Evolutionary conservation across 2,329 filamentous ascomycete species (phyloP).

Genomic region (Hymenoscyphus fraxineus): DNA sequence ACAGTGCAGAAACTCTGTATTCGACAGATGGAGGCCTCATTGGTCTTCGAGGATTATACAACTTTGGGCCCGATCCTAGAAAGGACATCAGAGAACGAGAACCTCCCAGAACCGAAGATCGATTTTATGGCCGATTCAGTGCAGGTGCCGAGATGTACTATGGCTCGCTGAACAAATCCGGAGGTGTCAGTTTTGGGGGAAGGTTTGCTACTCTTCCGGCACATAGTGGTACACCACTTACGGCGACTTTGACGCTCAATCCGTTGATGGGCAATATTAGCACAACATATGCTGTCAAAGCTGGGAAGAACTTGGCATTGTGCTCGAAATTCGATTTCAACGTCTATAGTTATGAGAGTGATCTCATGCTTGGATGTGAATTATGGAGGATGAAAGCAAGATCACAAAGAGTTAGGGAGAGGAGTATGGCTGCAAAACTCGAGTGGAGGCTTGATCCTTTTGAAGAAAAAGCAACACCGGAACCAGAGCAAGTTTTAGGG

Average conservation of each 20-base stretch:
- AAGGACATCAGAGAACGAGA: constrained; percentile 21
- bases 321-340: constrained; percentile 96
- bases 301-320: constrained; percentile 75
- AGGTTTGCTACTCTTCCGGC: constrained; percentile 83
- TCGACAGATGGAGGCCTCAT: constrained; percentile 89
- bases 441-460: constrained; percentile 46
- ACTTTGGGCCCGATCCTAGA: constrained; percentile 61
- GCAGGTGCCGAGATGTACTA: constrained; percentile 94
- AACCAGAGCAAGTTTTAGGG: constrained; percentile 69
- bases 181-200: constrained; percentile 82
- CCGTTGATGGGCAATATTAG: constrained; percentile 92
- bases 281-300: constrained; percentile 86
- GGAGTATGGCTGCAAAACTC: constrained; percentile 53
- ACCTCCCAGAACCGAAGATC: constrained; percentile 43
- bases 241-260: constrained; percentile 88
- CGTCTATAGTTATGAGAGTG: constrained; percentile 95
- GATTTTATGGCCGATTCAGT: constrained; percentile 77
- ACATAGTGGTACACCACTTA: constrained; percentile 83
- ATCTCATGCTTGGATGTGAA: constrained; percentile 87
- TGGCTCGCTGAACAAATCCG: constrained; percentile 88
- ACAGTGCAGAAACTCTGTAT: constrained; percentile 83
- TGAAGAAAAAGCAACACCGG: constrained; percentile 26
- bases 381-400: constrained; percentile 67
- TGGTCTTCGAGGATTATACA: constrained; percentile 85
- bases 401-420: constrained; percentile 32